Evolutionary conservation across 495 filamentous ascomycete species (phyloP), one percentile per base, ranked within the genome.

Genomic region (Neurospora sp.): DNA sequence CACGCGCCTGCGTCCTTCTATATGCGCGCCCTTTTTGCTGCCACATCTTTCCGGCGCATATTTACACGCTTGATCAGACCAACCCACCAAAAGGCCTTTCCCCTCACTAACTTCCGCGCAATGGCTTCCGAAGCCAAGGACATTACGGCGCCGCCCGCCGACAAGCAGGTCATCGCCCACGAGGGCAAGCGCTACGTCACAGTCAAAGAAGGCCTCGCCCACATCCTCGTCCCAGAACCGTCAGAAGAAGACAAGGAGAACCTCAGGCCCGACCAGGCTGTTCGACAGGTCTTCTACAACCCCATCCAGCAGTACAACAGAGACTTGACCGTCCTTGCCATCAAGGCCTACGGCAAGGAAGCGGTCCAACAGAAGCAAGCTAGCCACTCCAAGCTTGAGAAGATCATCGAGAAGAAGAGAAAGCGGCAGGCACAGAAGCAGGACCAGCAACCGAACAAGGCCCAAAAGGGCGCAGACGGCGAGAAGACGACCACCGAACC

Each of bases 251-350:
- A 80, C 59, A 76, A 77, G 38, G 72, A 70, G 12, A 72, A 73
- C 37, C 45, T 70, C 10, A 78, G 76, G 40, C 77, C 79, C n/a
- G 76, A 80, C 53, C 79, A 84, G 70, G 81, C 82, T 42, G 83
- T 84, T 44, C 93, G 97, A 79, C 88, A 90, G 39, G 96, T 99
- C 37, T 99, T 99, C 80, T 99, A 99, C 84, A 99, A 99, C 75
- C 95, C 96, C 0, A 97, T 99, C 53, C 96, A 98, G 79, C 96
- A 98, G 81, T 99, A 97, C 85, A 99, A 99, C 83, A 89, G 96
- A 10, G 96, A 99, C 82, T 83, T 99, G 75, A 97, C 93, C 77
- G 92, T 98, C 40, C 87, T 98, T 27, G 92, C 94, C 20, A 96
- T 98, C 77, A 91, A 90, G 77, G 89, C 90, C 0, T 97, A 92